Conservation (phyloP, 768 basidiomycete genomes). For the Tricholoma bakamatsutake region DNA sequence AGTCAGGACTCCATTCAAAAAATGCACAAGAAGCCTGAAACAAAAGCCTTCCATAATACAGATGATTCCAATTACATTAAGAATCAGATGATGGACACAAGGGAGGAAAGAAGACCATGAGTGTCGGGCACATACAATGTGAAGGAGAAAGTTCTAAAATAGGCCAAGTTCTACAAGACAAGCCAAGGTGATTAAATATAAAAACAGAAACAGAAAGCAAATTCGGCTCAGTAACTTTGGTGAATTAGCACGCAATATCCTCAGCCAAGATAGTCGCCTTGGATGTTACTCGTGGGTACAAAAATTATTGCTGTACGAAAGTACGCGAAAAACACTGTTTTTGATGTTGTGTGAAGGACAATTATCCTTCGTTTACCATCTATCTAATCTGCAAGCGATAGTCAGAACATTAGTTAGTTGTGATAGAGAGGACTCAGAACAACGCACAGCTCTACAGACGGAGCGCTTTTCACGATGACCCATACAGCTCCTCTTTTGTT, state of each 20-base stretch:
- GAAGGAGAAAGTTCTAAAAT: too few relatives aligned
- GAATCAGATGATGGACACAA: too few relatives aligned
- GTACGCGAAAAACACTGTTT: background rate
- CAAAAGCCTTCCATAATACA: too few relatives aligned
- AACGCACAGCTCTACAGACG: constrained; percentile 10
- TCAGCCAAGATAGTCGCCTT: background rate
- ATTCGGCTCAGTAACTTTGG: background rate
- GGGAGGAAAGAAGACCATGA: too few relatives aligned
- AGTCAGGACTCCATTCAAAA: too few relatives aligned
- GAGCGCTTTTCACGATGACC: constrained; percentile 24
- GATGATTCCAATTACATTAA: too few relatives aligned
- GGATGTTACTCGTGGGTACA: background rate
- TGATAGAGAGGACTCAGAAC: background rate
- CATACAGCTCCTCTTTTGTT: constrained; percentile 41
- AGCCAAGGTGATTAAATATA: too few relatives aligned
- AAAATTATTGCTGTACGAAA: background rate
- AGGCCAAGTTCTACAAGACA: too few relatives aligned
- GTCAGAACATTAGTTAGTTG: background rate
- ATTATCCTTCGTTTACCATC: constrained; percentile 11
- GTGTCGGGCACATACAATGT: too few relatives aligned
- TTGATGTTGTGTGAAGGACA: constrained; percentile 5
- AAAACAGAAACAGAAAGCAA: too few relatives aligned
- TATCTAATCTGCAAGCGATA: constrained; percentile 10
- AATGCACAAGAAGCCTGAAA: too few relatives aligned
- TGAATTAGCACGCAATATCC: background rate